A percentile compares a stretch with the other conserved stretches of the same genome.
phyloP scores from a whole-genome alignment of 73 alveolate species.

The Paramecium caudatum region DNA sequence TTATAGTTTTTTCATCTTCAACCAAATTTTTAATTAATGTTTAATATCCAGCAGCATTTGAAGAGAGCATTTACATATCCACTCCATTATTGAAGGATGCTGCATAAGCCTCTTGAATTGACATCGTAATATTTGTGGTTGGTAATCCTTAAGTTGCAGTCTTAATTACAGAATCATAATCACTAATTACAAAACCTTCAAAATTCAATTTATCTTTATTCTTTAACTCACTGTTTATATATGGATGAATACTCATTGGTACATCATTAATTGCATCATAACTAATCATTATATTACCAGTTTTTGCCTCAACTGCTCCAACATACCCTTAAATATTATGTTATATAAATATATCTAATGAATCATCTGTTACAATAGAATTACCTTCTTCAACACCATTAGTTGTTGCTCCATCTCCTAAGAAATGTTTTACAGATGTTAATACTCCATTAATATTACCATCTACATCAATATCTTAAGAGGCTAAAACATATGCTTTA shows the following conservation, averaged over 20 bases:
- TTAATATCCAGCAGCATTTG: conserved; percentile 23
- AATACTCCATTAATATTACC: conserved; percentile 67
- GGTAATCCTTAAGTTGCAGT: conserved; percentile 77
- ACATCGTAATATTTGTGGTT: conserved; percentile 62
- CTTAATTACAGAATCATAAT: conserved; percentile 76
- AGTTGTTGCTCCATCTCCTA: conserved; percentile 82
- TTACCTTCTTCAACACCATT: conserved; percentile 79
- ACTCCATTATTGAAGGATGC: conserved; percentile 74
- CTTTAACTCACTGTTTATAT: conserved; percentile 59
- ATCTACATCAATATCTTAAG: not conserved
- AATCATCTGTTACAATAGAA: conserved; percentile 30
- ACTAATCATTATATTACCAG: conserved; percentile 78
- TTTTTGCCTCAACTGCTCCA: conserved; percentile 75
- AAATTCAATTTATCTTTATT: conserved; percentile 44
- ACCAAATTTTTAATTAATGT: conserved; percentile 41
- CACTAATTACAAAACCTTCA: conserved; percentile 77
- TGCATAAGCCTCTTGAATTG: conserved; percentile 65
- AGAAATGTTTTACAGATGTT: conserved; percentile 72
- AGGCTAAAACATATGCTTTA: conserved; percentile 56
- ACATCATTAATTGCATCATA: conserved; percentile 76
- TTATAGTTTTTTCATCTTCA: conserved; percentile 19
- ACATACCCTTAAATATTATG: conserved; percentile 71
- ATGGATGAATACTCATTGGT: conserved; percentile 78
- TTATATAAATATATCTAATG: conserved; percentile 26
- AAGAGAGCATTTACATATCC: conserved; percentile 82